Conservation (phyloP, 2,329 filamentous ascomycete species). For the Scopulariopsis brevicaulis region DNA sequence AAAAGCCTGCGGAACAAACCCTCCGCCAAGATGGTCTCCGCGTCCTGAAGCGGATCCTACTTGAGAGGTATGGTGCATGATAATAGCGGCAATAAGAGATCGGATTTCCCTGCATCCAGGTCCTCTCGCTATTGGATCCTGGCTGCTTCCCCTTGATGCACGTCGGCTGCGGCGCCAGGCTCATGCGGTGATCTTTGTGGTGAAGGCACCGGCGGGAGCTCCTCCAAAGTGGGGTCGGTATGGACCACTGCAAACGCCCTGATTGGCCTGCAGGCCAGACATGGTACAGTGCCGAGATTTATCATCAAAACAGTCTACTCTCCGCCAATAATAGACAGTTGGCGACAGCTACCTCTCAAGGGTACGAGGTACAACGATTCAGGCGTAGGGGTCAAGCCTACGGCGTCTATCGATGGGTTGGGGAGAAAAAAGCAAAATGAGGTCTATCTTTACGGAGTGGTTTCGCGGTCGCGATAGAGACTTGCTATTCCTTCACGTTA, state of each 20-base stretch:
- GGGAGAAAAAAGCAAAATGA: no score
- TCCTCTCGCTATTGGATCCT: neutral
- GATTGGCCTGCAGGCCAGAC: no score
- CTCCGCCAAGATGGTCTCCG: neutral
- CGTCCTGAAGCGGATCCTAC: neutral
- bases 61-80: neutral
- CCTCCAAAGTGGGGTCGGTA: neutral
- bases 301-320: no score
- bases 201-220: neutral
- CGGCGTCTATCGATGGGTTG: no score
- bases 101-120: neutral
- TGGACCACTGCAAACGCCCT: neutral
- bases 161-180: constrained; percentile 3
- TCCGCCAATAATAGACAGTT: neutral
- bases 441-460: no score
- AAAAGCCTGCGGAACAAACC: neutral
- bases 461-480: no score
- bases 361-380: neutral
- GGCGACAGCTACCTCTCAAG: neutral
- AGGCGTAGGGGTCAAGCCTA: neutral
- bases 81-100: neutral
- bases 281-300: no score
- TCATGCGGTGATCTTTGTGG: neutral
- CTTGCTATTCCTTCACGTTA: no score
- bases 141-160: neutral